Evolutionary conservation across 176 grass and related monocot genomes (phyloP), one percentile per base, ranked within the genome.

Genomic region (Carex parvula): DNA sequence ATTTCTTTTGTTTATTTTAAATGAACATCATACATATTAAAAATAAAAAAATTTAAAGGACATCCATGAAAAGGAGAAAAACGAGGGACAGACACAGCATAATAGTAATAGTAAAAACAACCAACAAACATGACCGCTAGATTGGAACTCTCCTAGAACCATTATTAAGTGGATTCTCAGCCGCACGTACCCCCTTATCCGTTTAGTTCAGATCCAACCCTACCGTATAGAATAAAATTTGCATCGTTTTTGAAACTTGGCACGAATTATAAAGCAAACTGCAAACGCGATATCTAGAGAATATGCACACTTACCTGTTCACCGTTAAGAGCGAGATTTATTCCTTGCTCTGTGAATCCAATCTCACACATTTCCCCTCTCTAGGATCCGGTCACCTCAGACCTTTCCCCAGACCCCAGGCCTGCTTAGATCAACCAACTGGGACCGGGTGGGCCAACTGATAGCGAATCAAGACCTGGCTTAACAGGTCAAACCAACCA

Each of bases 311-410:
- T 44, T 54, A 57, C 67, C 72, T 60, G 65, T 68, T 69, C 72
- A 85, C 73, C 59, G 71, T 80, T 41, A 42, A 66, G 6, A 80
- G 70, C 24, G 72, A 20, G 84, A 33, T n/a, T n/a, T n/a, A n/a
- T n/a, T n/a, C n/a, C n/a, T n/a, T n/a, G n/a, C n/a, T n/a, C n/a
- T n/a, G n/a, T n/a, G n/a, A n/a, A n/a, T 2, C 71, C 71, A 85
- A 60, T 55, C 84, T 79, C 13, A 20, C 72, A 53, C 67, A 2
- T 16, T n/a, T 84, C 13, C 30, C 83, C 52, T 44, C 83, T 84
- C 5, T 57, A 84, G 2, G 48, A 21, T 2, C 17, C 64, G 13
- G 5, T 17, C 3, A 35, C 10, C 8, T 12, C 4, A 15, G 14
- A 64, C 83, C 29, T 75, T 48, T 64, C 53, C 26, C 26, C 26